Conservation (phyloP, 2,329 filamentous ascomycete genomes). For the Harringtonia aguacate region DNA sequence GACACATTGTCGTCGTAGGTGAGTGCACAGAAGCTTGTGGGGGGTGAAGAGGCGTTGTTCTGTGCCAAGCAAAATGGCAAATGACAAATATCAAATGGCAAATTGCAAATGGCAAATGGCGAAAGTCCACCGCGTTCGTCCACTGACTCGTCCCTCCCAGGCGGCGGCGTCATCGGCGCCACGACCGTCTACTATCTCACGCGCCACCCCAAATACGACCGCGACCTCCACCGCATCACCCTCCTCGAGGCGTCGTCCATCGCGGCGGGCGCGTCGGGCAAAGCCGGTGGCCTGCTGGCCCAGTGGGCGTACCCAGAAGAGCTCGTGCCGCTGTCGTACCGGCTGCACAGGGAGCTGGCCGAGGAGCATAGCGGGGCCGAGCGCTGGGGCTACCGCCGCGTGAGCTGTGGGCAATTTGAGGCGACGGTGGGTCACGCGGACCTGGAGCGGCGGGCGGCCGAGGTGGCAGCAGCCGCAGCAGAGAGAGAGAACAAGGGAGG, state of each 20-base stretch:
- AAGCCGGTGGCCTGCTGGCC: conserved; percentile 82
- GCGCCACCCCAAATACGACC: conserved; percentile 71
- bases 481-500: neutral
- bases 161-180: conserved; percentile 86
- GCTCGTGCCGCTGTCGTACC: conserved; percentile 78
- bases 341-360: conserved; percentile 74
- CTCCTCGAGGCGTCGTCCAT: conserved; percentile 78
- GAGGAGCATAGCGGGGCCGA: conserved; percentile 67
- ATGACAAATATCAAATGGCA: too few species aligned
- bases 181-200: conserved; percentile 89
- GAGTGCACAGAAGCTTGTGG: too few species aligned
- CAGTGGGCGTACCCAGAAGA: conserved; percentile 83
- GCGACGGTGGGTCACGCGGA: conserved; percentile 20
- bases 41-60: too few species aligned
- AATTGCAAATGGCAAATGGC: too few species aligned
- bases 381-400: conserved; percentile 75
- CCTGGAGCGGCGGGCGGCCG: conserved; percentile 5
- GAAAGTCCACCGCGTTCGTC: too few species aligned
- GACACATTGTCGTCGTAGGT: conserved; percentile 32
- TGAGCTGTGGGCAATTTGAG: conserved; percentile 57
- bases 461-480: conserved; percentile 13
- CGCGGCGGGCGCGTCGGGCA: conserved; percentile 87
- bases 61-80: too few species aligned
- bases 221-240: conserved; percentile 64
- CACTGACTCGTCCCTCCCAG: conserved; percentile 28